Evolutionary conservation across 2,329 filamentous ascomycete species (phyloP).

Genomic region (Pestalotiopsis sp.): DNA sequence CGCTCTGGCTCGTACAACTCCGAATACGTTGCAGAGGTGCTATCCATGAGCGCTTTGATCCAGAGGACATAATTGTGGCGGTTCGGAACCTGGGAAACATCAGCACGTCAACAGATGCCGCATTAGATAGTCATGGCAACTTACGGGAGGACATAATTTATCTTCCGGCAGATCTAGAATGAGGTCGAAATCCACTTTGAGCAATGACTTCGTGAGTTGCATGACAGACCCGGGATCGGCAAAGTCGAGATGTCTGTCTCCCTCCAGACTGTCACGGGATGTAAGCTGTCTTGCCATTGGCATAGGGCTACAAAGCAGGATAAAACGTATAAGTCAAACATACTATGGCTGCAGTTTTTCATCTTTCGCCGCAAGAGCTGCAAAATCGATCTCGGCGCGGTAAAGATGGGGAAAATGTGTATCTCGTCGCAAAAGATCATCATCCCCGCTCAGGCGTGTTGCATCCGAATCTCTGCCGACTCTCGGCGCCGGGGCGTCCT

Average conservation of each 20-base stretch:
- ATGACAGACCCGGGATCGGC: conserved; percentile 74
- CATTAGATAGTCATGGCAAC: conserved; percentile 18
- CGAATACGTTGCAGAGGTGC: conserved; percentile 52
- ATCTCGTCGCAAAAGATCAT: conserved; percentile 16
- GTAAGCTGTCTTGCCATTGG: background rate
- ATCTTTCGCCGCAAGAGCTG: conserved; percentile 25
- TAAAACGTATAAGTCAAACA: conserved; percentile 16
- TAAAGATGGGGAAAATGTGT: conserved; percentile 29
- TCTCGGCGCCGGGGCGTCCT: background rate
- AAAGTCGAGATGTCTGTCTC: conserved; percentile 69
- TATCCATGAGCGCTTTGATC: conserved; percentile 81
- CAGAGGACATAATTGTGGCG: conserved; percentile 90
- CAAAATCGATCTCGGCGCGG: conserved; percentile 26
- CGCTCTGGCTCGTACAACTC: conserved; percentile 46
- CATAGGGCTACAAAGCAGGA: conserved; percentile 22
- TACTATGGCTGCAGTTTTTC: conserved; percentile 23
- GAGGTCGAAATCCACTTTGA: conserved; percentile 76
- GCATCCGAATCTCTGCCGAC: background rate
- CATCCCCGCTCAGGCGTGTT: background rate
- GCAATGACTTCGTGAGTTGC: conserved; percentile 79
- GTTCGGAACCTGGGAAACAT: conserved; percentile 50
- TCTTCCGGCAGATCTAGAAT: conserved; percentile 72
- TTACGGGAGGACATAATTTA: conserved; percentile 83
- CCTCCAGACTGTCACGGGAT: conserved; percentile 24
- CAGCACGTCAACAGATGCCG: background rate